A percentile compares a stretch with the other conserved stretches of the same genome.
These are phyloP conservation scores for Alternaria sp. DNA, from an alignment of 2,329 filamentous ascomycete genomes.

Conservation along the genomic window DNA sequence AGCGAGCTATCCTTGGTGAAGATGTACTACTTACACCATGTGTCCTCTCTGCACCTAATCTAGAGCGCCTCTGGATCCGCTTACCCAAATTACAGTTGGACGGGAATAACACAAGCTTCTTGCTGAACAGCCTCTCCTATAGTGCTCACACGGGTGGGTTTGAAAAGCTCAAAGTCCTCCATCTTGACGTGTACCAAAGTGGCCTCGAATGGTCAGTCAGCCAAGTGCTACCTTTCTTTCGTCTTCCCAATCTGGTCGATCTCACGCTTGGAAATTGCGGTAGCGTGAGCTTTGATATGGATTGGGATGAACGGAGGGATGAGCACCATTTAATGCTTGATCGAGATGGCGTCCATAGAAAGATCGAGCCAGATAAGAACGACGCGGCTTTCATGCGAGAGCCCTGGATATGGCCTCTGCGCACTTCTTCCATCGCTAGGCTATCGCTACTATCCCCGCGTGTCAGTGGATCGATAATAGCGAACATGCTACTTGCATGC, in stretches of 20 bases:
- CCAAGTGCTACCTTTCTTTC: not conserved
- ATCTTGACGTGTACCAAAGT: not conserved
- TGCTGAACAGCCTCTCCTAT: not conserved
- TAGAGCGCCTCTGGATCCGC: not conserved
- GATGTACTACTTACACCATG: not conserved
- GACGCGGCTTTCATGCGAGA: not conserved
- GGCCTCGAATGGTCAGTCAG: not conserved
- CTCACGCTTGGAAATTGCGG: not conserved
- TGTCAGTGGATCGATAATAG: not conserved
- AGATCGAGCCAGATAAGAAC: not conserved
- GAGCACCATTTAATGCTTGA: no score
- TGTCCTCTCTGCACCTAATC: not conserved
- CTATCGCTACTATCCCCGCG: not conserved
- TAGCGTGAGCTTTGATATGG: not conserved
- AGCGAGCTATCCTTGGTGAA: not conserved
- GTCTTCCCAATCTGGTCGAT: not conserved
- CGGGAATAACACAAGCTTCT: fast-evolving
- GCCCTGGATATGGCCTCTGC: not conserved
- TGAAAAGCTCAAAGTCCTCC: not conserved
- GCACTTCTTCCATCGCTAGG: not conserved
- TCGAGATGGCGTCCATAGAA: no score
- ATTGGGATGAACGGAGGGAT: no score
- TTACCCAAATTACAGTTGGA: not conserved
- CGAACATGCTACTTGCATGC: not conserved
- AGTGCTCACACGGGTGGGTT: not conserved